Evolutionary conservation across 108 stramenopile species (phyloP), one percentile per base, ranked within the genome.

Genomic region (Skeletonema grethae): DNA sequence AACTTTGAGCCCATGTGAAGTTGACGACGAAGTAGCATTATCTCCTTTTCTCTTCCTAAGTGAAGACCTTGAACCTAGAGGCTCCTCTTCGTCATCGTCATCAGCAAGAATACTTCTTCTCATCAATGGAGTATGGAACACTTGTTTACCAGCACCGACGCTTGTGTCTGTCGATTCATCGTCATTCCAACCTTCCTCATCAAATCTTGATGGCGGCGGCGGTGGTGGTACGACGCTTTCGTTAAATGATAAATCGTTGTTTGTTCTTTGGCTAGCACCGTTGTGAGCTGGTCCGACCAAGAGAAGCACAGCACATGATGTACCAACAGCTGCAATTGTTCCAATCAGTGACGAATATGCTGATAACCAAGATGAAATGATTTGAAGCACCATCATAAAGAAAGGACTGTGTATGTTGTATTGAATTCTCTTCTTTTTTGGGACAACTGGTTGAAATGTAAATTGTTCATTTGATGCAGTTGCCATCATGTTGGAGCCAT

Each of bases 111-210:
- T 80, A 22, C 72, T 73, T 39, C 61, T 73, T 64, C 79, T 39
- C 79, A 80, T 80, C 20, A 80, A 34, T 45, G 79, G 79, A 30
- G 79, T 80, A 39, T 73, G 73, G 63, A 80, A 80, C 12, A 63
- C 36, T 38, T 80, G 62, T 65, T 55, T 72, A n/a, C 72, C 63
- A 43, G 63, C 66, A 4, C 68, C 72, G 32, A 80, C 55, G 55
- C 72, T 80, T 10, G 79, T 69, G 38, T 80, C 79, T 24, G 68
- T 68, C 5, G 79, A 80, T 69, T 80, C 72, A 43, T 80, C 79
- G 43, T 80, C 79, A 32, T 72, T 66, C 61, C 67, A 56, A 53
- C 36, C 46, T 22, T 46, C 38, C 22, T 61, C 67, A 63, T 60
- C 46, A 12, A 30, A 29, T 5, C 41, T 64, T 34, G 28, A 7